These are phyloP conservation scores for Geotrichum phurueaensis DNA, from an alignment of 1,139 yeast species.

Conservation along the genomic window DNA sequence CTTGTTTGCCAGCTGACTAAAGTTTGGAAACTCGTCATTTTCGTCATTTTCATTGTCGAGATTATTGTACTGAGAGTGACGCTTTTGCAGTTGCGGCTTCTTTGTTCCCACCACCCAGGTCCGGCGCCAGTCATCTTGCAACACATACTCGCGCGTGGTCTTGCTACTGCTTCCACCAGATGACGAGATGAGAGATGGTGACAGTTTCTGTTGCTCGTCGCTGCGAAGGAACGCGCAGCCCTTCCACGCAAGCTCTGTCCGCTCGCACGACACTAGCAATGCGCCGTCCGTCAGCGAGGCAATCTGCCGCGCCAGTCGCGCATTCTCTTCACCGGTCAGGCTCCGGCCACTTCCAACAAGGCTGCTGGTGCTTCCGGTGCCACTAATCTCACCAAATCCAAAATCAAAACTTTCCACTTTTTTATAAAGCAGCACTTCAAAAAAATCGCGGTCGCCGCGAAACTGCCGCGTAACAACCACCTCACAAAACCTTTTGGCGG, in stretches of 20 bases:
- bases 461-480: slow-evolving; percentile 3
- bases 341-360: neutral
- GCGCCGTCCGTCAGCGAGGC: neutral
- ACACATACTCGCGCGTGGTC: neutral
- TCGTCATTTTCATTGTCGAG: neutral
- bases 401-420: slow-evolving; percentile 6
- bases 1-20: neutral
- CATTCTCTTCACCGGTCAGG: neutral
- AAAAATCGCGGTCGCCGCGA: neutral
- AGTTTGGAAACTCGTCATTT: neutral
- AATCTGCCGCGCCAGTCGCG: slow-evolving; percentile 3
- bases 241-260: neutral
- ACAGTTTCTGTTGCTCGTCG: neutral
- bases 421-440: neutral
- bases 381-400: neutral
- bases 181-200: neutral
- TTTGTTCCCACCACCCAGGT: slow-evolving; percentile 5
- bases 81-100: neutral
- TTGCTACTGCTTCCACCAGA: neutral
- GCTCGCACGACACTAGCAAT: neutral
- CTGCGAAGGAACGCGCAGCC: neutral
- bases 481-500: neutral
- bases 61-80: neutral
- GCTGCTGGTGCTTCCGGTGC: neutral
- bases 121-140: slow-evolving; percentile 8